Percentiles rank a stretch among this genome's conserved stretches.
Conservation (phyloP, 768 basidiomycete genomes). For the Russula griseocarnosa region DNA sequence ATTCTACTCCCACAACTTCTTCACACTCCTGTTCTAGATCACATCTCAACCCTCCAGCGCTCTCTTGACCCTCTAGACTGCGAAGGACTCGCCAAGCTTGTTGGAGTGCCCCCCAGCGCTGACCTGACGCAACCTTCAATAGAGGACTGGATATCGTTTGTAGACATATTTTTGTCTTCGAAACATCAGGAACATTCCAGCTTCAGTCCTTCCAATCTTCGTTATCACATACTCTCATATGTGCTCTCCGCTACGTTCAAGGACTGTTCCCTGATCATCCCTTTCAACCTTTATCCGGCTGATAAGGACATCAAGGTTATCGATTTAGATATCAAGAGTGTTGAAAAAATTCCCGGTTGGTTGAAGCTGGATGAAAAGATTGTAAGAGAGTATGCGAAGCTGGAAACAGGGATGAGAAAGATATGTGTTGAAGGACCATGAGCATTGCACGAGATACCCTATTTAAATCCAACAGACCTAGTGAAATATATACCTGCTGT, state of each 20-base stretch:
- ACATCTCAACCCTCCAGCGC: constrained; percentile 19
- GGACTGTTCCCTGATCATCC: constrained; percentile 80
- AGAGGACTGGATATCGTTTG: constrained; percentile 62
- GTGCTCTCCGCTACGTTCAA: constrained; percentile 93
- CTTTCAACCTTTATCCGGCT: constrained; percentile 36
- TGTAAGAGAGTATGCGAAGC: constrained; percentile 41
- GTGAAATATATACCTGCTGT: background rate
- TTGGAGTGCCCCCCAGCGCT: background rate
- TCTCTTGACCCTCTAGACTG: constrained; percentile 24
- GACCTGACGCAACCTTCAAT: constrained; percentile 49
- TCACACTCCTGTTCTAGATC: constrained; percentile 35
- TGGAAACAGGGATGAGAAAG: constrained; percentile 17
- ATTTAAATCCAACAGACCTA: background rate
- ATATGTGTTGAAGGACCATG: constrained; percentile 13
- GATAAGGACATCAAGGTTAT: constrained; percentile 58
- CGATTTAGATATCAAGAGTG: constrained; percentile 81
- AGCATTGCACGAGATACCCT: background rate
- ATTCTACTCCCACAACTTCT: constrained; percentile 49
- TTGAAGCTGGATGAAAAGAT: constrained; percentile 68
- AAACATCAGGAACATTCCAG: constrained; percentile 38
- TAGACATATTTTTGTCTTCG: constrained; percentile 48
- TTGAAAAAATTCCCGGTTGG: constrained; percentile 66
- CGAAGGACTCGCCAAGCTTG: constrained; percentile 23
- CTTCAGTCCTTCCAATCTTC: constrained; percentile 45
- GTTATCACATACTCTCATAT: constrained; percentile 67